Conservation (phyloP, 257 asterid genomes). For the Echites panduratus region DNA sequence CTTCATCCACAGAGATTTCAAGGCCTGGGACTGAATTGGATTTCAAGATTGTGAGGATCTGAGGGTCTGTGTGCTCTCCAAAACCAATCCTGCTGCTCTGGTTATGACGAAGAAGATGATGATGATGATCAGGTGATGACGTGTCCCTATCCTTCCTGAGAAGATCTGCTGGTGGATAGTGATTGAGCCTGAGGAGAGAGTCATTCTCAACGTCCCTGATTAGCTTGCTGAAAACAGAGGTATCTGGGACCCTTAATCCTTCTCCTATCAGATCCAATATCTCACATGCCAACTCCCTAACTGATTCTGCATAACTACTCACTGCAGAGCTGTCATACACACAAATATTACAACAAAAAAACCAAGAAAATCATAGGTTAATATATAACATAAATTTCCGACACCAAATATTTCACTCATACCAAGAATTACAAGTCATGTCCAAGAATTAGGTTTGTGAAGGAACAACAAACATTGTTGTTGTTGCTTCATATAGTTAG, state of each 20-base stretch:
- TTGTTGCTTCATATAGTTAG: constrained; percentile 20
- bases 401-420: no score
- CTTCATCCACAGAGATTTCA: constrained; percentile 48
- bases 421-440: no score
- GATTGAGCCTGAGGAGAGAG: constrained; percentile 64
- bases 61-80: constrained; percentile 95
- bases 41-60: constrained; percentile 61
- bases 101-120: background rate
- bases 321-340: constrained; percentile 41
- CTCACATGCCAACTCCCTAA: constrained; percentile 54
- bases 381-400: no score
- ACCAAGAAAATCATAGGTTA: no score
- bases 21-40: constrained; percentile 58
- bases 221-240: constrained; percentile 34
- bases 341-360: background rate
- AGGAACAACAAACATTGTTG: no score
- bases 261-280: constrained; percentile 53
- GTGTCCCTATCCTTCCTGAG: constrained; percentile 16
- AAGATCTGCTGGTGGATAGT: constrained; percentile 54
- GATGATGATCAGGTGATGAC: no score
- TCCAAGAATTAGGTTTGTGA: no score
- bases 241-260: constrained; percentile 38
- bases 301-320: constrained; percentile 48
- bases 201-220: constrained; percentile 40
- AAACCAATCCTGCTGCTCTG: constrained; percentile 38